Conservation (phyloP, 2,329 filamentous ascomycete species). For the Fusarium sp. region DNA sequence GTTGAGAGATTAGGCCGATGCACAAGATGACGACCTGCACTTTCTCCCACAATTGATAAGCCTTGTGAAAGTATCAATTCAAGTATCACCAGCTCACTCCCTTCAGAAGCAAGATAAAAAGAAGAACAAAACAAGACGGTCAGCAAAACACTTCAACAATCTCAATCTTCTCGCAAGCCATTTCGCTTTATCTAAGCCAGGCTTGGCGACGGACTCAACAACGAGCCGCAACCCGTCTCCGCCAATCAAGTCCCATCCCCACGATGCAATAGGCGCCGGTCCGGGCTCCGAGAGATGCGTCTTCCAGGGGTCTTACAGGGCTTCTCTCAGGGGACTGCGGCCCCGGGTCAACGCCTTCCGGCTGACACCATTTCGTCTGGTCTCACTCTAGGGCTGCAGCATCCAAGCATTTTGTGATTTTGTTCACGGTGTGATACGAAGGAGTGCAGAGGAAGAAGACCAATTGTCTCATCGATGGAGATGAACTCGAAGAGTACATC, state of each 20-base stretch:
- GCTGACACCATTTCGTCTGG: slow-evolving; percentile 13
- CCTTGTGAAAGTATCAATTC: background rate
- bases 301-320: slow-evolving; percentile 23
- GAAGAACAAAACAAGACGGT: background rate
- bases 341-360: background rate
- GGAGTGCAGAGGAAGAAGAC: background rate
- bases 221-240: slow-evolving; percentile 16
- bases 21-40: background rate
- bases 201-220: slow-evolving; percentile 32
- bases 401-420: background rate
- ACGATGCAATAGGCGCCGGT: slow-evolving; percentile 5
- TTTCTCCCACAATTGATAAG: background rate
- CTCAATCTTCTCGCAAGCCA: slow-evolving; percentile 25
- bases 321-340: slow-evolving; percentile 14
- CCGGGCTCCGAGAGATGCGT: slow-evolving; percentile 17
- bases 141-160: background rate
- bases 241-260: slow-evolving; percentile 12
- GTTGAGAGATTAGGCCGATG: slow-evolving; percentile 16
- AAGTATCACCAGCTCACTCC: background rate
- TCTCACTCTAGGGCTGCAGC: background rate
- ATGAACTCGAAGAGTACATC: background rate
- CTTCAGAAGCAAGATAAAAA: background rate
- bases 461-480: background rate
- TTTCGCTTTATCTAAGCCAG: slow-evolving; percentile 6
- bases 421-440: slow-evolving; percentile 7